Base-by-base conservation (phyloP, 352 stramenopile species). In the Pythium brassicae region DNA sequence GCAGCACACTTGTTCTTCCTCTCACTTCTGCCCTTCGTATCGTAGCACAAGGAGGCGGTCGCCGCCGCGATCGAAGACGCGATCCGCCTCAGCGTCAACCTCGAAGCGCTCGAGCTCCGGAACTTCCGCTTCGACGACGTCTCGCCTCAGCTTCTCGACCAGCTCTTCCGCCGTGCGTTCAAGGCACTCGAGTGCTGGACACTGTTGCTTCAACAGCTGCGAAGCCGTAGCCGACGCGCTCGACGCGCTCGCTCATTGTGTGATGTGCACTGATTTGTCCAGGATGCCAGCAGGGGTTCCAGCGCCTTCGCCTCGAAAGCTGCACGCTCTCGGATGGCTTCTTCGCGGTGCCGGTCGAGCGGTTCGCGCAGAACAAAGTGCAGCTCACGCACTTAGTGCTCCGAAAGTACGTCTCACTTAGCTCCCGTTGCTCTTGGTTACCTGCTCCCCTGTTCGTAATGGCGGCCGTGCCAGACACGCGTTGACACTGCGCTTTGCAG, bases 291-390 rank as follows among this genome's bases (percentile, higher is more conserved):
- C 27, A 60, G 0, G 61, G 55, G 2, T 65, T 72, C 32, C 45
- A 69, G 20, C 56, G 57, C 19, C 63, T 86, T n/a, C 46, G 50
- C 6, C 43, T 86, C 7, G 68, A 74, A 32, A 67, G 73, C 26
- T 83, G 72, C 45, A 55, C 64, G 11, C 65, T 81, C 10, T 74
- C 58, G 14, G 76, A 86, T 47, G 60, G 63, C 0, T 68, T 81
- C 47, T 63, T 79, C 15, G 47, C 68, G 6, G 50, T 65, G 4
- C 23, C 59, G 14, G 68, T 59, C 6, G 63, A 78, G 26, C 55
- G 60, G 7, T 53, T 83, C 19, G 59, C 57, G 8, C 50, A 57
- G 26, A 59, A 64, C 27, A 35, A 56, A 3, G 46, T 74, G 5
- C 55, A 59, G 22, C 50, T 83, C 15, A 34, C 39, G 5, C 51